Evolutionary conservation across 331 rosid genomes (phyloP).

Genomic region (Pyrus hybrid): DNA sequence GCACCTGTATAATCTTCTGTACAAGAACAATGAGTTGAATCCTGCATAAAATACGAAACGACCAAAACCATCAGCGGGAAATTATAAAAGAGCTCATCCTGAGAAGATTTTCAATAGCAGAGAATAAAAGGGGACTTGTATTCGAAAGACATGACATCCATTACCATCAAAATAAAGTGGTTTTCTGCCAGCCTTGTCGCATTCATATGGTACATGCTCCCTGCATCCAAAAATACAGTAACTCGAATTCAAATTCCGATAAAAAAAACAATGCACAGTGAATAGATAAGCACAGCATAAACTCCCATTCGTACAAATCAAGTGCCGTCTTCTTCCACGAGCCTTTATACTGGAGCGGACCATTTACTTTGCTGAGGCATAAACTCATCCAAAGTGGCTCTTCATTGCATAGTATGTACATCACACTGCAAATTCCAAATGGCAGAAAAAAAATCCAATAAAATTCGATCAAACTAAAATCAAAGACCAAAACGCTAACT

Average conservation of each 20-base stretch:
- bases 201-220: conserved; percentile 36
- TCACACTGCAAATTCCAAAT: conserved; percentile 45
- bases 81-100: background rate
- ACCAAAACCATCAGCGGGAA: background rate
- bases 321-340: conserved; percentile 89
- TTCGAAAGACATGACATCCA: background rate
- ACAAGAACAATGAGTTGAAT: conserved; percentile 71
- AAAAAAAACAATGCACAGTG: background rate
- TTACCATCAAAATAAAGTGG: conserved; percentile 69
- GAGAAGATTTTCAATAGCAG: background rate
- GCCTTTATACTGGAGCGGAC: conserved; percentile 64
- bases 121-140: background rate
- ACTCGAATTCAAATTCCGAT: background rate
- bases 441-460: background rate
- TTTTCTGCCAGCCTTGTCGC: conserved; percentile 23
- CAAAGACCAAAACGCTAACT: background rate
- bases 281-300: background rate
- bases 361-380: conserved; percentile 51
- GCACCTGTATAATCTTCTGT: conserved; percentile 78
- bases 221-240: conserved; percentile 41
- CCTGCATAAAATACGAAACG: conserved; percentile 42
- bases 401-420: conserved; percentile 84
- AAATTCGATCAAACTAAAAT: background rate
- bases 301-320: conserved; percentile 39
- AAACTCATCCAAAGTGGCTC: conserved; percentile 89